Conservation (phyloP, 2,329 filamentous ascomycete species). For the Nectriaceae sp. region DNA sequence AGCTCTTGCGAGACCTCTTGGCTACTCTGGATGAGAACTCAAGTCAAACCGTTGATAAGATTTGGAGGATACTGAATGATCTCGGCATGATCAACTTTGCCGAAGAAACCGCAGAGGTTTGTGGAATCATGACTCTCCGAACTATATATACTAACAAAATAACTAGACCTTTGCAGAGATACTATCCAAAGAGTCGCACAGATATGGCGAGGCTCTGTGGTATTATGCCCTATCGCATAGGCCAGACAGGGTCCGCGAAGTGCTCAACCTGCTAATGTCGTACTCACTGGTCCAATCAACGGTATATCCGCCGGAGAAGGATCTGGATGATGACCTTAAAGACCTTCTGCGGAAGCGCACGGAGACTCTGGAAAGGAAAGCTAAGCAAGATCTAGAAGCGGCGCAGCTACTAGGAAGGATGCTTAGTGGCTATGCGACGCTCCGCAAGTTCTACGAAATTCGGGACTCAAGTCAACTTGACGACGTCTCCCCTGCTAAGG, state of each 20-base stretch:
- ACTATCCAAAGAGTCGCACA: slow-evolving; percentile 69
- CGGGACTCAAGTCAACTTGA: slow-evolving; percentile 58
- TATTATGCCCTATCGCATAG: slow-evolving; percentile 89
- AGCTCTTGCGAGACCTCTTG: slow-evolving; percentile 71
- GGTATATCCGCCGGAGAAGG: slow-evolving; percentile 69
- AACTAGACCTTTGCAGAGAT: slow-evolving; percentile 78
- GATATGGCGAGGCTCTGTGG: slow-evolving; percentile 84
- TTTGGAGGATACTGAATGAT: slow-evolving; percentile 76
- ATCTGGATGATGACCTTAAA: slow-evolving; percentile 73
- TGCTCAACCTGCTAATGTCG: slow-evolving; percentile 83
- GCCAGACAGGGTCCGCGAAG: slow-evolving; percentile 75
- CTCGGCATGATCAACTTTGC: slow-evolving; percentile 79
- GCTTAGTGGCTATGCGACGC: slow-evolving; percentile 88
- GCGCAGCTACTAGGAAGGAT: slow-evolving; percentile 82
- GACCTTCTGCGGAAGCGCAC: slow-evolving; percentile 72
- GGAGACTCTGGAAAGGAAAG: slow-evolving; percentile 69
- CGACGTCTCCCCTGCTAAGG: slow-evolving; percentile 36
- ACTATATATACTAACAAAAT: slow-evolving; percentile 33
- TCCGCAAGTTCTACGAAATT: slow-evolving; percentile 88
- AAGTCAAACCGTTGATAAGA: slow-evolving; percentile 73
- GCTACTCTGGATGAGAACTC: slow-evolving; percentile 63
- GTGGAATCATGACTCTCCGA: neutral
- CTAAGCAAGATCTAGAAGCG: slow-evolving; percentile 75
- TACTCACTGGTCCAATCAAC: slow-evolving; percentile 85
- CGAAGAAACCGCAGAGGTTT: slow-evolving; percentile 77